These are phyloP conservation scores for Capronia americana DNA, from an alignment of 2,329 filamentous ascomycete species.

Conservation along the genomic window DNA sequence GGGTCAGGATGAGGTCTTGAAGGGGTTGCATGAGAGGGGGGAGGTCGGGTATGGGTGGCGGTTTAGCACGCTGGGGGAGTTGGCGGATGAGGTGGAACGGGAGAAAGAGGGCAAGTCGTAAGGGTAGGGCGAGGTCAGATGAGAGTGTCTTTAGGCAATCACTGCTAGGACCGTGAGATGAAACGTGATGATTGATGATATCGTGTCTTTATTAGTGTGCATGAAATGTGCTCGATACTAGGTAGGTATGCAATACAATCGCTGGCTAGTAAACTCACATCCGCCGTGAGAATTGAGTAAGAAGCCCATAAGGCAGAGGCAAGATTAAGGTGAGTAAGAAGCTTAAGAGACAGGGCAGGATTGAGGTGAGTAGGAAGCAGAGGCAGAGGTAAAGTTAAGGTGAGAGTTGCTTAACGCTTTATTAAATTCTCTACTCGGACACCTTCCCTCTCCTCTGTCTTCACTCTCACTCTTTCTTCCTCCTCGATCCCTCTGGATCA, in stretches of 20 bases:
- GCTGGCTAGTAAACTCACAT: too few species aligned
- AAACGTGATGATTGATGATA: too few species aligned
- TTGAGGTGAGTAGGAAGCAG: too few species aligned
- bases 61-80: slow-evolving; percentile 64
- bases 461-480: slow-evolving; percentile 17
- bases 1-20: slow-evolving; percentile 2
- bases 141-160: background rate
- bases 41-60: slow-evolving; percentile 60
- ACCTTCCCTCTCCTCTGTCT: background rate
- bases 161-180: too few species aligned
- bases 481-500: slow-evolving; percentile 32
- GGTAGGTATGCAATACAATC: too few species aligned
- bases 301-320: too few species aligned
- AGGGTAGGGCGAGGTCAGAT: background rate
- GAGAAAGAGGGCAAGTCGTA: slow-evolving; percentile 16
- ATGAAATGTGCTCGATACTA: too few species aligned
- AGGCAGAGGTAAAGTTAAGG: background rate
- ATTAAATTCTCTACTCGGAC: background rate
- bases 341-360: background rate
- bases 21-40: slow-evolving; percentile 46
- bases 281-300: too few species aligned
- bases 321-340: background rate
- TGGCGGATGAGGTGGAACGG: slow-evolving; percentile 61
- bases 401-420: background rate
- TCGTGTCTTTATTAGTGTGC: too few species aligned